Conservation (phyloP, 306 rosid genomes). For the Benincasa hispida region DNA sequence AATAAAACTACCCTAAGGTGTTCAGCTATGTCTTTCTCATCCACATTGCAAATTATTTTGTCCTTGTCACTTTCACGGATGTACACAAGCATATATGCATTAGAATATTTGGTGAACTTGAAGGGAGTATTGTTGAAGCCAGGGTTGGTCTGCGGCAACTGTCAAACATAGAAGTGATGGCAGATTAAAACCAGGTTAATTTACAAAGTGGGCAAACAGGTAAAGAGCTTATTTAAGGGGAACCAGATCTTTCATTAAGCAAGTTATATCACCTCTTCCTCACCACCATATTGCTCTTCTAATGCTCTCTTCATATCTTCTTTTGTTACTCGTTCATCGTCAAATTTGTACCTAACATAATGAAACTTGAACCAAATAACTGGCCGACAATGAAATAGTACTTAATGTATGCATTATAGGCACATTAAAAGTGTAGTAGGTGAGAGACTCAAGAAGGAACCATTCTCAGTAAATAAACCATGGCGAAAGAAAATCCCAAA, state of each 20-base stretch:
- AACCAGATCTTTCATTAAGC: background rate
- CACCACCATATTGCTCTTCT: constrained; percentile 94
- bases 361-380: background rate
- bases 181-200: background rate
- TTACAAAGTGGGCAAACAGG: background rate
- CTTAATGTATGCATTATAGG: background rate
- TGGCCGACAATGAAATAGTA: background rate
- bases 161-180: constrained; percentile 17
- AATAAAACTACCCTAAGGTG: constrained; percentile 52
- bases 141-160: constrained; percentile 82
- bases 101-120: constrained; percentile 81
- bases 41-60: constrained; percentile 76
- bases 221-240: background rate
- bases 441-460: background rate
- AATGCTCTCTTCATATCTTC: constrained; percentile 77
- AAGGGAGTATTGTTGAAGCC: constrained; percentile 80
- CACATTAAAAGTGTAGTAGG: background rate
- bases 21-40: constrained; percentile 78
- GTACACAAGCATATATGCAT: constrained; percentile 95
- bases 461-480: background rate
- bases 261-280: constrained; percentile 57
- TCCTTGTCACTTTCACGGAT: constrained; percentile 86
- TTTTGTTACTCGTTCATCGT: constrained; percentile 86
- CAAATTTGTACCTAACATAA: constrained; percentile 65
- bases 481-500: background rate